phyloP scores from a whole-genome alignment of 345 rosid species.

The Rhizophora apiculata region DNA sequence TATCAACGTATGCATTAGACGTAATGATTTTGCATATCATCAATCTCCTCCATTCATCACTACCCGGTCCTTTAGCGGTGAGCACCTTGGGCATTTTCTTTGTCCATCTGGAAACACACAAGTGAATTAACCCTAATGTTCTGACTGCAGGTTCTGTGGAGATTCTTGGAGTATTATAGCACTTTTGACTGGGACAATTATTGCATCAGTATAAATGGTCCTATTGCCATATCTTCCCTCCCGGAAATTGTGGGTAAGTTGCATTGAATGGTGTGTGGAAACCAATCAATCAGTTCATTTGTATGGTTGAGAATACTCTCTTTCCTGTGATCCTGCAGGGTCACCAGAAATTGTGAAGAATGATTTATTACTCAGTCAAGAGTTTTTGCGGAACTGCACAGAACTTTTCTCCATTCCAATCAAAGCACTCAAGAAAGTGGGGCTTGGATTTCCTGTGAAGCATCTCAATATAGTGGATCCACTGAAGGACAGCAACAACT shows the following conservation, averaged over 20 bases:
- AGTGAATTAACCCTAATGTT: slow-evolving; percentile 1
- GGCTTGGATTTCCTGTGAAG: slow-evolving; percentile 59
- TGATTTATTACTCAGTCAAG: slow-evolving; percentile 60
- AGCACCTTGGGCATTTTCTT: slow-evolving; percentile 8
- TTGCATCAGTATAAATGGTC: slow-evolving; percentile 82
- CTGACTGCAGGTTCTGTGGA: slow-evolving; percentile 60
- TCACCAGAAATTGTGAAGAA: slow-evolving; percentile 50
- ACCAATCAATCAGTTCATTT: not conserved
- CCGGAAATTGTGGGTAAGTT: slow-evolving; percentile 69
- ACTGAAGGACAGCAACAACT: slow-evolving; percentile 73
- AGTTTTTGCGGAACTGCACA: slow-evolving; percentile 56
- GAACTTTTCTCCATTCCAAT: slow-evolving; percentile 57
- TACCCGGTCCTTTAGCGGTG: slow-evolving; percentile 30
- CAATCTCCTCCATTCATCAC: slow-evolving; percentile 24
- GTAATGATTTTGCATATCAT: slow-evolving; percentile 23
- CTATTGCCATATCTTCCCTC: slow-evolving; percentile 55
- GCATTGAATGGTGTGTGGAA: not conserved
- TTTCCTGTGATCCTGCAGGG: slow-evolving; percentile 31
- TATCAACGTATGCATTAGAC: slow-evolving; percentile 36
- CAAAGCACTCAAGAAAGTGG: slow-evolving; percentile 52
- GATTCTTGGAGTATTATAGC: slow-evolving; percentile 90
- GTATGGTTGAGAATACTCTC: slow-evolving; percentile 9
- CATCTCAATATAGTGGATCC: slow-evolving; percentile 90
- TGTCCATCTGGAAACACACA: not conserved
- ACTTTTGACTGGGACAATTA: slow-evolving; percentile 93